These are phyloP conservation scores for Rugonectria rugulosa DNA, from an alignment of 2,329 filamentous ascomycete genomes.

Conservation along the genomic window DNA sequence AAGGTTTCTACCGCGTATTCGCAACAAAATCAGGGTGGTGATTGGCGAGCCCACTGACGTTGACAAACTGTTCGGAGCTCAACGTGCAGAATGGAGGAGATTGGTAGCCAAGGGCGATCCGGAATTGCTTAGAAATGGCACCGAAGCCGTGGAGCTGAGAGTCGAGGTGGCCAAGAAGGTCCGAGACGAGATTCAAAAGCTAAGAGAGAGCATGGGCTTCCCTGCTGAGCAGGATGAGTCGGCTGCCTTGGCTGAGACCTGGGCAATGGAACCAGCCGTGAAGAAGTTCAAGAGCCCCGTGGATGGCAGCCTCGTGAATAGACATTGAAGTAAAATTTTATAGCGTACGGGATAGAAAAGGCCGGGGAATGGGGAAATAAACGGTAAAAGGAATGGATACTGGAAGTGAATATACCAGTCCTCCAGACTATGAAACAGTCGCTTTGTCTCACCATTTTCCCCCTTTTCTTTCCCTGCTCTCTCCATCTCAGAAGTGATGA, in stretches of 20 bases:
- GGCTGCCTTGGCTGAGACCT: constrained; percentile 81
- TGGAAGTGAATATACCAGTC: no score
- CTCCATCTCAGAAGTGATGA: constrained; percentile 3
- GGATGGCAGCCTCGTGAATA: constrained; percentile 59
- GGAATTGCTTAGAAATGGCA: constrained; percentile 49
- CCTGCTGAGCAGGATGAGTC: constrained; percentile 81
- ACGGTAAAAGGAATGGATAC: constrained; percentile 20
- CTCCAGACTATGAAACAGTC: no score
- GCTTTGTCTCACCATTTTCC: neutral
- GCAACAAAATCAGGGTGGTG: constrained; percentile 73
- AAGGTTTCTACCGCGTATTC: constrained; percentile 78
- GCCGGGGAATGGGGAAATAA: constrained; percentile 1
- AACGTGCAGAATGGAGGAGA: constrained; percentile 76
- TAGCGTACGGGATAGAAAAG: constrained; percentile 6
- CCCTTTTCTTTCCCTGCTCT: neutral
- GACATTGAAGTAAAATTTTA: constrained; percentile 35
- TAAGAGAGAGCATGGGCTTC: constrained; percentile 75
- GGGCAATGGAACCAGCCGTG: constrained; percentile 62
- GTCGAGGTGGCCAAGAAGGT: constrained; percentile 83
- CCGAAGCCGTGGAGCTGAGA: constrained; percentile 73
- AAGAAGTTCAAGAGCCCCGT: constrained; percentile 61
- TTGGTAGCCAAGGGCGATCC: constrained; percentile 62
- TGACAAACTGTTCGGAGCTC: constrained; percentile 78
- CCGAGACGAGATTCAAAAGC: constrained; percentile 79
- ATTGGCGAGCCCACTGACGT: constrained; percentile 82